phyloP scores from a whole-genome alignment of 805 yeast species.

The Crinitomyces ghanaensis region DNA sequence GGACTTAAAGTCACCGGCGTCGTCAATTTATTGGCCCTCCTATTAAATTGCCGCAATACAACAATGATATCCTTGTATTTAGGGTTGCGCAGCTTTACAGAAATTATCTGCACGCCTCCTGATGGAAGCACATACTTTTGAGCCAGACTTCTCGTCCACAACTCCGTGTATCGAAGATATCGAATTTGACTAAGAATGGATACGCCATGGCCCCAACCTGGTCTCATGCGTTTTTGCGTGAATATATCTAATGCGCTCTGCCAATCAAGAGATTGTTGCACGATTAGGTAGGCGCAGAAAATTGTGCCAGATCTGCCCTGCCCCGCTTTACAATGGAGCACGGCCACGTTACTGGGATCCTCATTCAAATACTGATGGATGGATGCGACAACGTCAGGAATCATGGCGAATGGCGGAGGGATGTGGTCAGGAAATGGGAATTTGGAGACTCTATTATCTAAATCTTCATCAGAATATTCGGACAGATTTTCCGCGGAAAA shows the following conservation, averaged over 20 bases:
- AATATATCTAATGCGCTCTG: slow-evolving; percentile 42
- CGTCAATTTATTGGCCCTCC: too few species aligned
- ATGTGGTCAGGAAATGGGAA: slow-evolving; percentile 69
- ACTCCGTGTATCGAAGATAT: slow-evolving; percentile 48
- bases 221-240: slow-evolving; percentile 45
- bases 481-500: slow-evolving; percentile 47
- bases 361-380: slow-evolving; percentile 34
- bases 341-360: slow-evolving; percentile 38
- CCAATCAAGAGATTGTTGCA: slow-evolving; percentile 28
- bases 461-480: slow-evolving; percentile 28
- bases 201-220: slow-evolving; percentile 50
- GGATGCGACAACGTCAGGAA: slow-evolving; percentile 34
- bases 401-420: slow-evolving; percentile 51
- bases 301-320: slow-evolving; percentile 84
- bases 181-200: slow-evolving; percentile 59
- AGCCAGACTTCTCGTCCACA: slow-evolving; percentile 16
- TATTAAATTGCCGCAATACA: too few species aligned
- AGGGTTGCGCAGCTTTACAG: background rate
- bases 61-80: background rate
- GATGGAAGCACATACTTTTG: too few species aligned
- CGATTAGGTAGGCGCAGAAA: slow-evolving; percentile 60
- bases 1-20: too few species aligned
- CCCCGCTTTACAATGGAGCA: slow-evolving; percentile 82
- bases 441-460: slow-evolving; percentile 27
- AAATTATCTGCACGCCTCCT: slow-evolving; percentile 2